Evolutionary conservation across 495 filamentous ascomycete genomes (phyloP).

Genomic region (Antarctomyces pellizariae): DNA sequence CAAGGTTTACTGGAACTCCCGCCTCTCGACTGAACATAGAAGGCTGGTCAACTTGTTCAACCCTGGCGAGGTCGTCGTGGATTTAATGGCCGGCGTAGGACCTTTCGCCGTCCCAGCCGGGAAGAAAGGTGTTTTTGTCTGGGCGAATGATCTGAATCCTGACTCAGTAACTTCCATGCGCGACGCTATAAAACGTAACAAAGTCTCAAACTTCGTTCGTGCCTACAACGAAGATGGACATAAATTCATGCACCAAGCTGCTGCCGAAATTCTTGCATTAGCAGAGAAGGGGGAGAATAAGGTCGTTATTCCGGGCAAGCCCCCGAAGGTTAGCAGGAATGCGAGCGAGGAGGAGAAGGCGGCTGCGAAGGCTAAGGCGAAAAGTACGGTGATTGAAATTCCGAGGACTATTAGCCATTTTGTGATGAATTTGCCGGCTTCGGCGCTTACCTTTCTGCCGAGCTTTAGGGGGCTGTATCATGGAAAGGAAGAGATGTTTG

Average conservation of each 20-base stretch:
- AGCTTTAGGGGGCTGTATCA: slow-evolving; percentile 64
- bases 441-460: slow-evolving; percentile 65
- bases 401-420: slow-evolving; percentile 67
- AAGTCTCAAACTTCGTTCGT: slow-evolving; percentile 50
- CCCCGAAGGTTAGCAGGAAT: slow-evolving; percentile 13
- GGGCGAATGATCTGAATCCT: slow-evolving; percentile 93
- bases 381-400: slow-evolving; percentile 23
- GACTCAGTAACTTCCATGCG: slow-evolving; percentile 51
- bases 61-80: slow-evolving; percentile 70
- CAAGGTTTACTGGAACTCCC: slow-evolving; percentile 94
- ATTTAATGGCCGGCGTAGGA: slow-evolving; percentile 95
- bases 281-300: slow-evolving; percentile 23
- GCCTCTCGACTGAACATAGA: slow-evolving; percentile 70
- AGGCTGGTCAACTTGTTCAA: slow-evolving; percentile 56
- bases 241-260: slow-evolving; percentile 49
- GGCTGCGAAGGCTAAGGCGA: slow-evolving; percentile 13
- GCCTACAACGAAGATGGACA: slow-evolving; percentile 63
- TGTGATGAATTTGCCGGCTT: slow-evolving; percentile 90
- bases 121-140: slow-evolving; percentile 76
- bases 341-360: too few species aligned
- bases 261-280: slow-evolving; percentile 30
- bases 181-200: slow-evolving; percentile 52
- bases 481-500: slow-evolving; percentile 39
- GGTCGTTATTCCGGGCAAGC: slow-evolving; percentile 19
- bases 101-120: slow-evolving; percentile 88